These are phyloP conservation scores for Vitis riparia DNA, from an alignment of 164 flowering plant genomes.

Conservation along the genomic window DNA sequence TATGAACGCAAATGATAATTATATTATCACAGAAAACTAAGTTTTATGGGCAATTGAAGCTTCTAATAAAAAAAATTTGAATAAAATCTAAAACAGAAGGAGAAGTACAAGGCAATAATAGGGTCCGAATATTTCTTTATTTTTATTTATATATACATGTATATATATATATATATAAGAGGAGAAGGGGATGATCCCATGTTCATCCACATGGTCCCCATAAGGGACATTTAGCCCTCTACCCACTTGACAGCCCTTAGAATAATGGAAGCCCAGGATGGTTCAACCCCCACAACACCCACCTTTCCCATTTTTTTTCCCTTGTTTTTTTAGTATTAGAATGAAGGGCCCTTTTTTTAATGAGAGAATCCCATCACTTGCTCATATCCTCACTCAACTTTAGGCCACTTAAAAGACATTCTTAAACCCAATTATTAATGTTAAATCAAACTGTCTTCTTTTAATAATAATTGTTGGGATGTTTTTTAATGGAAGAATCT, in stretches of 20 bases:
- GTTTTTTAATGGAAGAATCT: conserved; percentile 4
- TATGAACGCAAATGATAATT: background rate
- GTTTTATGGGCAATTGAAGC: conserved; percentile 11
- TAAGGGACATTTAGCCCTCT: conserved; percentile 23
- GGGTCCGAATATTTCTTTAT: background rate
- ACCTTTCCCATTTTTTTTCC: too few species aligned
- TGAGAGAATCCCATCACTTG: conserved; percentile 19
- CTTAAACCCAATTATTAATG: background rate
- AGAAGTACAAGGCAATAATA: conserved; percentile 11
- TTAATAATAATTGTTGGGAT: background rate
- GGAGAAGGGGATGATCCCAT: conserved; percentile 9
- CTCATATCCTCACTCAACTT: conserved; percentile 7
- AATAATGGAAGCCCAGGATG: conserved; percentile 17
- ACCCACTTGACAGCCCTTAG: conserved; percentile 31
- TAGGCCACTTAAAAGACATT: conserved; percentile 10
- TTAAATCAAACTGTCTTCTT: conserved; percentile 4
- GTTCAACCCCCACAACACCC: background rate
- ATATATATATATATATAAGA: background rate
- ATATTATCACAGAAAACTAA: background rate
- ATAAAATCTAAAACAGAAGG: conserved; percentile 5
- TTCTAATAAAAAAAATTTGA: conserved; percentile 1
- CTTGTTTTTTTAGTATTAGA: background rate
- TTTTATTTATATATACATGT: too few species aligned
- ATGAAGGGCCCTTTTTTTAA: background rate
- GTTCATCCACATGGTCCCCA: conserved; percentile 45